Evolutionary conservation across 2,329 filamentous ascomycete species (phyloP).

Genomic region (Fusarium oxysporum): DNA sequence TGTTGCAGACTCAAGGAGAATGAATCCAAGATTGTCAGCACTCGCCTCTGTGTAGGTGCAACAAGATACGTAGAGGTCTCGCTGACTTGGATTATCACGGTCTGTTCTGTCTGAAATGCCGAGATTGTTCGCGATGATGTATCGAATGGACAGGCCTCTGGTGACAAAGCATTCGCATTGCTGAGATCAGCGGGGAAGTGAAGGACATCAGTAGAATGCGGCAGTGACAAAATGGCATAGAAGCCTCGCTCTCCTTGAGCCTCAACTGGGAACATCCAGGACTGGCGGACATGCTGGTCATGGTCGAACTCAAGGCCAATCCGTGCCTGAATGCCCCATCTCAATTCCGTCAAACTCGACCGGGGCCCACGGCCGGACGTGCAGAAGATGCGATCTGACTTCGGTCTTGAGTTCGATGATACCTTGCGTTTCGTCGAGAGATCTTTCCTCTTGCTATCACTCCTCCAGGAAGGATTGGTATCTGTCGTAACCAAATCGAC

Average conservation of each 20-base stretch:
- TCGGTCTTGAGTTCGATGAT: constrained; percentile 44
- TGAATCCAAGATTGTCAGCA: background rate
- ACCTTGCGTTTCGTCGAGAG: constrained; percentile 11
- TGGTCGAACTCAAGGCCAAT: constrained; percentile 70
- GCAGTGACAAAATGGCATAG: constrained; percentile 61
- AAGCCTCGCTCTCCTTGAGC: constrained; percentile 34
- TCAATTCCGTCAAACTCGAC: constrained; percentile 75
- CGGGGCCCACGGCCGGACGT: constrained; percentile 72
- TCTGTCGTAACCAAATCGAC: constrained; percentile 66
- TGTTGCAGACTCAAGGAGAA: background rate
- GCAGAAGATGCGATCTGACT: constrained; percentile 70
- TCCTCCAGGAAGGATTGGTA: constrained; percentile 46
- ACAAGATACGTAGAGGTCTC: constrained; percentile 58
- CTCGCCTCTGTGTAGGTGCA: constrained; percentile 49
- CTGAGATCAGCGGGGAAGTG: constrained; percentile 61
- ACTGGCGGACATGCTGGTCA: constrained; percentile 60
- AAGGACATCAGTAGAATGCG: constrained; percentile 61
- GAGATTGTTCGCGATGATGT: constrained; percentile 64
- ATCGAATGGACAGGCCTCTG: constrained; percentile 62
- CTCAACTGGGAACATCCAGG: constrained; percentile 62
- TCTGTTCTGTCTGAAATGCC: constrained; percentile 52
- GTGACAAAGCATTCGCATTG: constrained; percentile 56
- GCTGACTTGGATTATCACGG: constrained; percentile 65
- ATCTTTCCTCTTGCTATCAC: constrained; percentile 1
- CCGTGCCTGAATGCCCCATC: constrained; percentile 76